These are phyloP conservation scores for Ogataea philodendri DNA, from an alignment of 805 yeast species.

Conservation along the genomic window DNA sequence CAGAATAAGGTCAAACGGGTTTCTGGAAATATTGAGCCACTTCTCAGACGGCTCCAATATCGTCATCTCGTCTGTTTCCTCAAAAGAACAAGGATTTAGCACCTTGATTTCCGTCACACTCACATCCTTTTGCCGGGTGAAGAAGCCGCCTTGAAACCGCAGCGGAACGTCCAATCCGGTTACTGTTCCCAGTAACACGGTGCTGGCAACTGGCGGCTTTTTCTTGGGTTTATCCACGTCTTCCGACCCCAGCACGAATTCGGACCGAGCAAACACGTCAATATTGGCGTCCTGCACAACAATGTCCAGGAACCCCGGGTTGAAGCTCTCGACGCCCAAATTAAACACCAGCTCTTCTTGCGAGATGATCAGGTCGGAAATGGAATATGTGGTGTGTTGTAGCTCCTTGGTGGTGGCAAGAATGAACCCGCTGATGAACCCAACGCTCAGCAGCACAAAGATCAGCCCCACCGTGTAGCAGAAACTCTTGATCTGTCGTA, in stretches of 20 bases:
- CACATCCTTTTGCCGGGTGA: constrained; percentile 56
- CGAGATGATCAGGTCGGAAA: constrained; percentile 72
- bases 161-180: constrained; percentile 67
- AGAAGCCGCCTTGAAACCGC: constrained; percentile 72
- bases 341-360: constrained; percentile 84
- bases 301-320: constrained; percentile 81
- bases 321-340: constrained; percentile 72
- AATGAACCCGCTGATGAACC: constrained; percentile 79
- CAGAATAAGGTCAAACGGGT: constrained; percentile 83
- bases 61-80: constrained; percentile 15
- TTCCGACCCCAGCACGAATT: constrained; percentile 36
- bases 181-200: constrained; percentile 74
- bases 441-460: constrained; percentile 57
- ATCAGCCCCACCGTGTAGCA: constrained; percentile 46
- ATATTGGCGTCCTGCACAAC: constrained; percentile 63
- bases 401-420: constrained; percentile 85
- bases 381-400: constrained; percentile 55
- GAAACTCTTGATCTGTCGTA: constrained; percentile 32
- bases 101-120: constrained; percentile 71
- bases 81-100: constrained; percentile 61
- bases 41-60: constrained; percentile 38
- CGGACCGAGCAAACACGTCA: constrained; percentile 80
- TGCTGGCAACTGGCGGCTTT: constrained; percentile 29
- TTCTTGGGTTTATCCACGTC: constrained; percentile 1
- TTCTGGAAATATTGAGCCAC: constrained; percentile 72